Evolutionary conservation across 2,329 filamentous ascomycete genomes (phyloP).

Genomic region (Colletotrichum sp.): DNA sequence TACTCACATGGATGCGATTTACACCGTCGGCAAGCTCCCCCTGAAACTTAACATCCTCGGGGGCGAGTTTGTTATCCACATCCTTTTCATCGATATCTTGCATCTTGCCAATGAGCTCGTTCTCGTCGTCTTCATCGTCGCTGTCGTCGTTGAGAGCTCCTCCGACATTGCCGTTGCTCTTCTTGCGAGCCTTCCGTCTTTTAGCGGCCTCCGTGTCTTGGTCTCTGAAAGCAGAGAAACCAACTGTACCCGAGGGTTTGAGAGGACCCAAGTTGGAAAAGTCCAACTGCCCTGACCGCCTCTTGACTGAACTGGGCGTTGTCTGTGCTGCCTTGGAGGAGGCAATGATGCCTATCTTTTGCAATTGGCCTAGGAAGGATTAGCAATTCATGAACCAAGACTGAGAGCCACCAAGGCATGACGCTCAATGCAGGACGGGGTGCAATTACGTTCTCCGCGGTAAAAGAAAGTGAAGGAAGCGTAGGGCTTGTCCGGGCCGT

Average conservation of each 20-base stretch:
- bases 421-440: neutral
- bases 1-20: slow-evolving; percentile 77
- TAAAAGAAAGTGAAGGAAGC: slow-evolving; percentile 98
- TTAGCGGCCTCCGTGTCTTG: slow-evolving; percentile 58
- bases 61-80: slow-evolving; percentile 62
- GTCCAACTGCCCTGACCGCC: slow-evolving; percentile 83
- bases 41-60: slow-evolving; percentile 74
- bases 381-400: neutral
- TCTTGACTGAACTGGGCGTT: slow-evolving; percentile 68
- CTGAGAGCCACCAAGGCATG: neutral
- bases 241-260: slow-evolving; percentile 85
- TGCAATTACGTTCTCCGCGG: slow-evolving; percentile 83
- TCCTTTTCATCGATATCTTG: slow-evolving; percentile 69
- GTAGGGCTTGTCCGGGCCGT: slow-evolving; percentile 94
- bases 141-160: slow-evolving; percentile 72
- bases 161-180: slow-evolving; percentile 62
- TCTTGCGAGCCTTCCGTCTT: slow-evolving; percentile 66
- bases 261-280: slow-evolving; percentile 85
- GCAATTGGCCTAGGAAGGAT: slow-evolving; percentile 74
- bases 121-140: slow-evolving; percentile 73
- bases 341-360: slow-evolving; percentile 91
- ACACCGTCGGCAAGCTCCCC: slow-evolving; percentile 82
- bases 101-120: slow-evolving; percentile 67
- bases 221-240: slow-evolving; percentile 88
- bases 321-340: slow-evolving; percentile 69